Evolutionary conservation across 2,329 filamentous ascomycete species (phyloP), one percentile per base, ranked within the genome.

Genomic region (Ceratocystis eucalypticola): DNA sequence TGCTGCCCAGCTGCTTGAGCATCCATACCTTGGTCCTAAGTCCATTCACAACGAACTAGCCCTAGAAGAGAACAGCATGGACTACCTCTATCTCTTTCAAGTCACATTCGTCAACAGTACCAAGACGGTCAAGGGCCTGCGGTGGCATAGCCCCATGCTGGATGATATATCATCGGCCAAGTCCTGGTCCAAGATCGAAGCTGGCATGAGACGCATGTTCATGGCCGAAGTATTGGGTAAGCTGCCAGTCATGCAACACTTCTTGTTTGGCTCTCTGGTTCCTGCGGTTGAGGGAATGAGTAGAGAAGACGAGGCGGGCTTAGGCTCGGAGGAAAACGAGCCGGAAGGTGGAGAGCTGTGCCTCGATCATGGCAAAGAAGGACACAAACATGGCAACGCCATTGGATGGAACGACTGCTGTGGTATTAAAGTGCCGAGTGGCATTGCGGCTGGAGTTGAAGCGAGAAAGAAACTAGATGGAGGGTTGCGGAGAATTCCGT

Each of bases 121-220:
- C 67, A 99, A 99, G 80, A 96, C 91, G 1, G 92, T 96, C 67
- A 91, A 95, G 72, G 93, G 92, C 1, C 78, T 99, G 68, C 84
- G 94, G 57, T 99, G 94, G 94, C 95, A 99, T 73, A 92, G 88
- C 70, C 94, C 95, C 2, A 97, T 99, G 95, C 84, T 99, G 20
- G 94, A 99, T 74, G 94, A 99, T 74, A 99, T 99, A 70, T 94
- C 89, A 2, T 87, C 90, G 1, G 88, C 93, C 17, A 92, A 90
- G 74, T 89, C 82, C 48, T 99, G 94, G 94, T 78, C 76, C 70
- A 99, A 99, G 79, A 88, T 99, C 62, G 92, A 97, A 74, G 88
- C 82, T 30, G 94, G 94, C 5, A 97, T 99, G 95, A 84, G 89
- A 68, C 89, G 91, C 70, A 99, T 99, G 95, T 97, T 97, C 73